phyloP scores from a whole-genome alignment of 805 yeast species.

The Starmerella gropengiesseri region DNA sequence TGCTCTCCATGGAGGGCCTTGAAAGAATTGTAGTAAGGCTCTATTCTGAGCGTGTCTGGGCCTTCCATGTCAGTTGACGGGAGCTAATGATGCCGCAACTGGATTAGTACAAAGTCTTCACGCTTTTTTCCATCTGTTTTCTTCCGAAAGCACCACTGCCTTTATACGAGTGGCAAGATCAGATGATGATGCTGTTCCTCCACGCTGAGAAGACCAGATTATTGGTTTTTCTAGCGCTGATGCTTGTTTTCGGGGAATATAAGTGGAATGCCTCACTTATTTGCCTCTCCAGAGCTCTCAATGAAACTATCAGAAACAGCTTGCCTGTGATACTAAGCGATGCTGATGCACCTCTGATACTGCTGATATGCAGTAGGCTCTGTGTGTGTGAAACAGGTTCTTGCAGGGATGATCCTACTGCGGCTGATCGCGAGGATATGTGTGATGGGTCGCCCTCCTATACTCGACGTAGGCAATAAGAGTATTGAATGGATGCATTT shows the following conservation, averaged over 20 bases:
- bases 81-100: neutral
- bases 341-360: slow-evolving; percentile 5
- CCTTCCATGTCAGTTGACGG: neutral
- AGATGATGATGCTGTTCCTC: too few species aligned
- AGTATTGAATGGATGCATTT: too few species aligned
- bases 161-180: too few species aligned
- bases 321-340: slow-evolving; percentile 4
- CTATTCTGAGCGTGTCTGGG: neutral
- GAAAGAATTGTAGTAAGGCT: neutral
- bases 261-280: too few species aligned
- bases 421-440: slow-evolving; percentile 1
- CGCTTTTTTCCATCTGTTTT: slow-evolving; percentile 4
- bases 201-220: too few species aligned
- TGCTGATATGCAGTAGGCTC: neutral
- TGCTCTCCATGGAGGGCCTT: neutral
- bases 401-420: slow-evolving; percentile 3
- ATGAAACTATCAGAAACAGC: slow-evolving; percentile 2
- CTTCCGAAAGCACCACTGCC: neutral
- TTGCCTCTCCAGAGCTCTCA: neutral
- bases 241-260: too few species aligned
- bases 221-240: neutral
- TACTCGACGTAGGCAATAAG: too few species aligned
- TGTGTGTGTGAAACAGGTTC: slow-evolving; percentile 4
- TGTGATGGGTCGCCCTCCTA: too few species aligned
- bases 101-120: neutral